Base-by-base conservation (phyloP, 192 early-diverging fungal genomes). In the Pilobolus umbonatus region DNA sequence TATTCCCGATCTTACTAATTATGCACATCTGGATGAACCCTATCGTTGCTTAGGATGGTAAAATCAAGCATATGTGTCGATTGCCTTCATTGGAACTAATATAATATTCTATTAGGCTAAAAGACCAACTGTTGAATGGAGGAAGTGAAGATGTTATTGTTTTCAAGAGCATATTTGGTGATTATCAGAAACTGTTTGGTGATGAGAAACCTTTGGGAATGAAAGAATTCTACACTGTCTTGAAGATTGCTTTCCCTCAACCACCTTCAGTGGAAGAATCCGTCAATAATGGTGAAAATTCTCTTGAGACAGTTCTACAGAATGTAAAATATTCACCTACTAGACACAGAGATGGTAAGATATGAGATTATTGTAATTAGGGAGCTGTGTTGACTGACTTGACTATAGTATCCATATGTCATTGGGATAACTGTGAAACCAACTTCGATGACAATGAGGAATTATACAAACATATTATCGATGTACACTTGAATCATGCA, bases 41-140 rank as follows among this genome's bases (percentile, higher is more conserved):
- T 79, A 77, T 56, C 66, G 81, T 3, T 76, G 76, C 35, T 55
- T 80, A 21, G 79, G 76, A 43, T 83, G 81, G 81, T 83, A 75
- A 60, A 55, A 15, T n/a, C n/a, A n/a, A n/a, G n/a, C n/a, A n/a
- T n/a, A n/a, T n/a, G n/a, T 55, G 32, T 35, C n/a, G 35, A n/a
- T 28, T 28, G 4, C 21, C 21, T 28, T 9, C 17, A 39, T 22
- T n/a, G n/a, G n/a, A n/a, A n/a, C n/a, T n/a, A n/a, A n/a, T n/a
- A n/a, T n/a, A n/a, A n/a, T 44, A 2, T n/a, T 40, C 14, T 36
- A 14, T 43, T 47, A 80, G 78, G 78, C 57, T 80, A 5, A 76
- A 77, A 26, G 71, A 76, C 21, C 71, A 65, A 40, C 73, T 77
- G 46, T 66, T 71, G 31, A 69, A 55, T 12, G 70, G 58, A 6